phyloP scores from a whole-genome alignment of 1,284 basidiomycete genomes.

The Papiliotrema nemorosa region DNA sequence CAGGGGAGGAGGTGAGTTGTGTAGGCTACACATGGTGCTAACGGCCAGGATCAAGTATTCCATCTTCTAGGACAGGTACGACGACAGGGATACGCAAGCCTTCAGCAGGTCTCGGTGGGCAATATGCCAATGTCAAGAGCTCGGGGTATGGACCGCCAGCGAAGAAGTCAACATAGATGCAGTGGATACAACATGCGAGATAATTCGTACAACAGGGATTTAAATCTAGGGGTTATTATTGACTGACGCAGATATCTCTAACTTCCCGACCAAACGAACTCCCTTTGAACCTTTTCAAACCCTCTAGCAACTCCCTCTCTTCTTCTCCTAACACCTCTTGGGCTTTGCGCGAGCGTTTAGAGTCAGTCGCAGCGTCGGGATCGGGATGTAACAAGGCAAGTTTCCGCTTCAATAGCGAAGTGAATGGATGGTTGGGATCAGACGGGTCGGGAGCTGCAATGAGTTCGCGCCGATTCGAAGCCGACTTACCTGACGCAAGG shows the following conservation, averaged over 20 bases:
- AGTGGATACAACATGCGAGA: neutral
- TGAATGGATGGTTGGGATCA: slow-evolving; percentile 28
- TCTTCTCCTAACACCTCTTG: slow-evolving; percentile 16
- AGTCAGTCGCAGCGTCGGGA: neutral
- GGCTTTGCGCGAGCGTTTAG: neutral
- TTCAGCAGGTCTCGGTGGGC: slow-evolving; percentile 24
- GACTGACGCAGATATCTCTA: slow-evolving; percentile 37
- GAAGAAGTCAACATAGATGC: slow-evolving; percentile 4
- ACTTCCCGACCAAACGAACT: slow-evolving; percentile 36
- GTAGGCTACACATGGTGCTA: neutral
- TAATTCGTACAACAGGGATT: neutral
- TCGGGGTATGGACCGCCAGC: slow-evolving; percentile 43
- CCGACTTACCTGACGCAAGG: slow-evolving; percentile 17
- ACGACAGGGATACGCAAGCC: slow-evolving; percentile 18
- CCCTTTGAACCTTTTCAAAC: slow-evolving; percentile 32
- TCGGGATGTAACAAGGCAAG: slow-evolving; percentile 24
- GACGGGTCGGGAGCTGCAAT: slow-evolving; percentile 18
- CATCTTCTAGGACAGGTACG: slow-evolving; percentile 5
- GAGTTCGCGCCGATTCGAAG: neutral
- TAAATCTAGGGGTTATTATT: slow-evolving; percentile 12
- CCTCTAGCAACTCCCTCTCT: slow-evolving; percentile 38
- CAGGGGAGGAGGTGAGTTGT: slow-evolving; percentile 12
- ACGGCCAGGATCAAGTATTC: slow-evolving; percentile 8
- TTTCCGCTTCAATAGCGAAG: slow-evolving; percentile 32
- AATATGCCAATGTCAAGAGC: slow-evolving; percentile 42